These are phyloP conservation scores for Vaccinium corymbosum DNA, from an alignment of 148 eudicot genomes.

Conservation along the genomic window DNA sequence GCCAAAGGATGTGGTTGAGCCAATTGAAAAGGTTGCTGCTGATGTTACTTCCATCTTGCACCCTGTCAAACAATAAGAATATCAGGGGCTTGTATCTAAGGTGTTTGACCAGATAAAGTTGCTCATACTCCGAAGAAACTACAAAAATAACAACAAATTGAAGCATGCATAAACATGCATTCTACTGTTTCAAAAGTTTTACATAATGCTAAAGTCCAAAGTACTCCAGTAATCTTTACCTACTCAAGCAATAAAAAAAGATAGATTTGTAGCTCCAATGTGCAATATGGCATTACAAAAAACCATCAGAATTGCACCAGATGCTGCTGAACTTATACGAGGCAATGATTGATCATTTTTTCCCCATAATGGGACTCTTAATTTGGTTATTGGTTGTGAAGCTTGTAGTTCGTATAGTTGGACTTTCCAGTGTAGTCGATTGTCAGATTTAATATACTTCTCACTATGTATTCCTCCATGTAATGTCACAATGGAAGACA, in stretches of 20 bases:
- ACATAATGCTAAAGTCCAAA: neutral
- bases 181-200: neutral
- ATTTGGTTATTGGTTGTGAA: neutral
- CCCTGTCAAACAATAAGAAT: slow-evolving; percentile 19
- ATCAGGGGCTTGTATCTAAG: neutral
- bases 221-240: neutral
- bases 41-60: slow-evolving; percentile 59
- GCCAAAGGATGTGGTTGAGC: slow-evolving; percentile 34
- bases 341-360: neutral
- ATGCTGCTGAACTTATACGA: neutral
- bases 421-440: neutral
- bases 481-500: neutral
- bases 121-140: neutral
- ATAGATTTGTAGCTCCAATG: neutral
- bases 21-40: slow-evolving; percentile 43
- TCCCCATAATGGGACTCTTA: neutral
- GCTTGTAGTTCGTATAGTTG: neutral
- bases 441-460: neutral
- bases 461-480: neutral
- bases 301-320: neutral
- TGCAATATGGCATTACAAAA: neutral
- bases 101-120: neutral
- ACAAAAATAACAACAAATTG: neutral
- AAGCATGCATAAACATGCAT: neutral
- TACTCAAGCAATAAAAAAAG: neutral